These are phyloP conservation scores for Dipodascus albidus DNA, from an alignment of 805 yeast genomes.

Conservation along the genomic window DNA sequence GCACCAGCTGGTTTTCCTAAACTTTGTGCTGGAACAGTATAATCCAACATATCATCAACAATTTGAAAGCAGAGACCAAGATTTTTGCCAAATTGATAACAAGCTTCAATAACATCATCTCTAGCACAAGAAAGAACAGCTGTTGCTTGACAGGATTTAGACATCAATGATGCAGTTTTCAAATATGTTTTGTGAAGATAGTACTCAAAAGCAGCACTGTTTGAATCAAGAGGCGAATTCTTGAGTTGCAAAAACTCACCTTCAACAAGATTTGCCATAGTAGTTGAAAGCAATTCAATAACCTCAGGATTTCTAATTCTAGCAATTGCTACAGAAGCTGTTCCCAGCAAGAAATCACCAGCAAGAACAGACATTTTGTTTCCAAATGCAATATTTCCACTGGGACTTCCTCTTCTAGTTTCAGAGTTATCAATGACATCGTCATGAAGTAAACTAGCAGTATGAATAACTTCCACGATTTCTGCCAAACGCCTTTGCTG, in stretches of 20 bases:
- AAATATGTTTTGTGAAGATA: slow-evolving; percentile 90
- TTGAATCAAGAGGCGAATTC: slow-evolving; percentile 65
- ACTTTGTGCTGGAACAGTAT: slow-evolving; percentile 72
- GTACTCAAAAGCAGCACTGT: slow-evolving; percentile 71
- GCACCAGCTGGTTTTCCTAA: slow-evolving; percentile 96
- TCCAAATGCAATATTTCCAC: slow-evolving; percentile 88
- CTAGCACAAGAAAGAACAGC: slow-evolving; percentile 85
- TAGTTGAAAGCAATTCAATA: slow-evolving; percentile 85
- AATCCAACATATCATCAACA: slow-evolving; percentile 93
- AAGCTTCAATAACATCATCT: slow-evolving; percentile 63
- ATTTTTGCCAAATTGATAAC: slow-evolving; percentile 87
- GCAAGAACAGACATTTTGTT: slow-evolving; percentile 97
- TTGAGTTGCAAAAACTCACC: slow-evolving; percentile 99
- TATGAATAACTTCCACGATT: slow-evolving; percentile 96
- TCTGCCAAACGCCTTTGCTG: slow-evolving; percentile 94
- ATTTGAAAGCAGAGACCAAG: slow-evolving; percentile 92
- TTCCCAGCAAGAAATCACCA: slow-evolving; percentile 88
- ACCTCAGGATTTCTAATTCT: slow-evolving; percentile 94
- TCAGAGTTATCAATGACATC: slow-evolving; percentile 89
- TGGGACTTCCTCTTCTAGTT: slow-evolving; percentile 78
- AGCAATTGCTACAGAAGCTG: slow-evolving; percentile 94
- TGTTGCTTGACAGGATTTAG: slow-evolving; percentile 85
- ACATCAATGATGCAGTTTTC: slow-evolving; percentile 89
- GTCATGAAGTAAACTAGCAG: slow-evolving; percentile 90
- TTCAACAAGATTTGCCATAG: slow-evolving; percentile 93